These are phyloP conservation scores for Penicillium turbatum DNA, from an alignment of 495 filamentous ascomycete genomes.

Conservation along the genomic window DNA sequence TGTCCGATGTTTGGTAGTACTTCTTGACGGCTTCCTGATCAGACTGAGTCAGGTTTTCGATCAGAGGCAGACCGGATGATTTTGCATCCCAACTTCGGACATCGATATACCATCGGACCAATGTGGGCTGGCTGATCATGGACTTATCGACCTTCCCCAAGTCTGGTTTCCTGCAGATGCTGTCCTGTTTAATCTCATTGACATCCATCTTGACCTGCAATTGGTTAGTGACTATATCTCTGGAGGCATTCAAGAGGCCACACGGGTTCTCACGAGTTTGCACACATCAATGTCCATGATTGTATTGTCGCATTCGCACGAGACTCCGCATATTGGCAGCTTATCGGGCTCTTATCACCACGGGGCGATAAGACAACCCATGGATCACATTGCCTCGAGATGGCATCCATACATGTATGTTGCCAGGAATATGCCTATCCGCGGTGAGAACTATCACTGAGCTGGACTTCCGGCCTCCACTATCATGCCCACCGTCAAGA, in stretches of 20 bases:
- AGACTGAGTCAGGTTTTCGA: constrained; percentile 30
- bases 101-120: constrained; percentile 45
- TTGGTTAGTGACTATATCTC: background rate
- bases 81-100: constrained; percentile 32
- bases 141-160: background rate
- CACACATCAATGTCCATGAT: background rate
- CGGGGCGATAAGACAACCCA: background rate
- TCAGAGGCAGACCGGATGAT: constrained; percentile 32
- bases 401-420: too few species aligned
- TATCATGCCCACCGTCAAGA: too few species aligned
- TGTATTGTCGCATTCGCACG: background rate
- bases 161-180: constrained; percentile 3
- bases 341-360: constrained; percentile 3
- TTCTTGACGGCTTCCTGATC: constrained; percentile 36
- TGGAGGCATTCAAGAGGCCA: background rate
- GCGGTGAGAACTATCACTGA: too few species aligned
- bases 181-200: constrained; percentile 13
- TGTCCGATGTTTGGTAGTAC: constrained; percentile 39
- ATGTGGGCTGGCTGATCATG: constrained; percentile 14
- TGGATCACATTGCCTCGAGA: too few species aligned
- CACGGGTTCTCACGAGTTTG: background rate
- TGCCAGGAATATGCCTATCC: too few species aligned
- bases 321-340: background rate
- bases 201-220: constrained; percentile 3
- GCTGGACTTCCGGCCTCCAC: too few species aligned